A percentile compares a stretch with the other conserved stretches of the same genome.
Evolutionary conservation across 805 yeast species (phyloP).

Genomic region (Nakazawaea peltata): DNA sequence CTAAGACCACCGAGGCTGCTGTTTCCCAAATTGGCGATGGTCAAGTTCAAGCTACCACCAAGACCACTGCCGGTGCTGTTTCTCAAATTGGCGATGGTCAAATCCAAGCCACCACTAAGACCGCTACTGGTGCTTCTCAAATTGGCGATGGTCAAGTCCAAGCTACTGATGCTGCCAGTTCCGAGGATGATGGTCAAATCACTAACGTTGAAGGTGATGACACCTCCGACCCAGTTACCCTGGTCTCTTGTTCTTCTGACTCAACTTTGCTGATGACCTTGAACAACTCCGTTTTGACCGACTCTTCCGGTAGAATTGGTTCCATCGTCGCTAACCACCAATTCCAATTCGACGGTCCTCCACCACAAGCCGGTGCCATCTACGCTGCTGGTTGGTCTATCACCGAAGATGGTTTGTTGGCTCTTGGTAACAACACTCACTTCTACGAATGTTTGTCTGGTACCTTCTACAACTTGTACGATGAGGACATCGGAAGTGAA

Average conservation of each 20-base stretch:
- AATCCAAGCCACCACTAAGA: constrained; percentile 24
- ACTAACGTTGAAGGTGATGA: constrained; percentile 6
- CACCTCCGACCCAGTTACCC: constrained; percentile 7
- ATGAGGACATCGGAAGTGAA: constrained; percentile 50
- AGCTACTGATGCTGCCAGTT: constrained; percentile 30
- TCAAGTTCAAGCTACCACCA: constrained; percentile 32
- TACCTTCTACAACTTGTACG: constrained; percentile 72
- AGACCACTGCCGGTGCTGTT: constrained; percentile 24
- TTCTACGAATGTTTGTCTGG: constrained; percentile 76
- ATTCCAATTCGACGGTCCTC: constrained; percentile 74
- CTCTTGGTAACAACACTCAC: constrained; percentile 49
- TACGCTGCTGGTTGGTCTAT: constrained; percentile 60
- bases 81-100: constrained; percentile 37
- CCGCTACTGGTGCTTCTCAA: constrained; percentile 23
- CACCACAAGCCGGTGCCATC: constrained; percentile 74
- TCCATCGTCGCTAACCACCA: constrained; percentile 78
- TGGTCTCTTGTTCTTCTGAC: constrained; percentile 25
- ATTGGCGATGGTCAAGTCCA: constrained; percentile 30
- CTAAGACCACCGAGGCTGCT: constrained; percentile 18
- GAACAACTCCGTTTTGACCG: constrained; percentile 42
- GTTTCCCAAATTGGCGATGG: constrained; percentile 38
- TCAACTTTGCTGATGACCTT: constrained; percentile 50
- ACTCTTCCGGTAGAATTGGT: constrained; percentile 60
- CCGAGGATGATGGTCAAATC: constrained; percentile 11
- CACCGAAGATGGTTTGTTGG: constrained; percentile 47